These are phyloP conservation scores for Xylaria sp. DNA, from an alignment of 2,329 filamentous ascomycete species.

Conservation along the genomic window DNA sequence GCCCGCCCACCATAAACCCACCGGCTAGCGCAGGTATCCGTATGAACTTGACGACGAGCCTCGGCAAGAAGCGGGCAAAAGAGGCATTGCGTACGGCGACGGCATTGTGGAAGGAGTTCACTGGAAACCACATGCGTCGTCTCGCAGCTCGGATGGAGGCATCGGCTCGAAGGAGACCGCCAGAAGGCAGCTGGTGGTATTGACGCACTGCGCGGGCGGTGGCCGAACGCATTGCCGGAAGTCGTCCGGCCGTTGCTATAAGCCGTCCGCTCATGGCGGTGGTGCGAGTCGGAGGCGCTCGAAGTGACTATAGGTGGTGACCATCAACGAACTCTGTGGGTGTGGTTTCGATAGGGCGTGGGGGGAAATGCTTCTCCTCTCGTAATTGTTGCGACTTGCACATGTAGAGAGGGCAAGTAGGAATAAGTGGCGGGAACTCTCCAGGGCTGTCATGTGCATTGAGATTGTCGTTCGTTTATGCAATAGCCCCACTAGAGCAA, in stretches of 20 bases:
- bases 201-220: conserved; percentile 65
- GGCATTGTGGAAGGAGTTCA: conserved; percentile 86
- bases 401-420: conserved; percentile 1
- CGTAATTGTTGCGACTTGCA: conserved; percentile 17
- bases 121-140: conserved; percentile 78
- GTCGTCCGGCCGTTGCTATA: conserved; percentile 49
- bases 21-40: conserved; percentile 92
- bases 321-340: conserved; percentile 41
- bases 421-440: conserved; percentile 26
- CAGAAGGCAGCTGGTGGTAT: conserved; percentile 73
- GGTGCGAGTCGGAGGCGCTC: conserved; percentile 48
- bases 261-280: conserved; percentile 52
- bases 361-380: conserved; percentile 1
- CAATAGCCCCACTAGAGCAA: conserved; percentile 20
- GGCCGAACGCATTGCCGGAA: conserved; percentile 45
- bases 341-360: conserved; percentile 7
- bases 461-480: conserved; percentile 16
- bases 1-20: conserved; percentile 83
- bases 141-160: conserved; percentile 68
- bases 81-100: conserved; percentile 72
- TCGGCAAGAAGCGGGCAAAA: conserved; percentile 77
- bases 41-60: conserved; percentile 88
- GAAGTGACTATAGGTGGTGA: conserved; percentile 34
- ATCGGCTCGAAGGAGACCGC: conserved; percentile 75
- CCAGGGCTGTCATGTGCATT: not conserved